phyloP scores from a whole-genome alignment of 2,329 filamentous ascomycete genomes.

The Cladosporium sp. region DNA sequence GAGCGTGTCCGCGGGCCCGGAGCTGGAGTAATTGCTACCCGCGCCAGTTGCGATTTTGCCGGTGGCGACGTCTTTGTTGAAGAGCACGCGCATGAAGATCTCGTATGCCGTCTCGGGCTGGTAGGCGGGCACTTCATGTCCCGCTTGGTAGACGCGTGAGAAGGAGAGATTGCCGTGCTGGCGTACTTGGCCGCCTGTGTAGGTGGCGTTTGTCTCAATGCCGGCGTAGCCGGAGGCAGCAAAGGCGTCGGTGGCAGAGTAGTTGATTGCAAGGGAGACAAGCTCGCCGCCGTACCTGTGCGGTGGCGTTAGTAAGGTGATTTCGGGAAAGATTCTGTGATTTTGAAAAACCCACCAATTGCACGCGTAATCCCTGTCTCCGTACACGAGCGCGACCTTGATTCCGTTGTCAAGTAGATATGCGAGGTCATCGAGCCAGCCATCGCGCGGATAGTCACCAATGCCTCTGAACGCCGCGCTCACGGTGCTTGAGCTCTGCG shows the following conservation, averaged over 20 bases:
- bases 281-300: constrained; percentile 27
- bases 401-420: constrained; percentile 38
- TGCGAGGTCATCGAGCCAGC: constrained; percentile 34
- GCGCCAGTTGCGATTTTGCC: constrained; percentile 20
- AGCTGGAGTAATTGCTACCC: not conserved
- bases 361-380: constrained; percentile 53
- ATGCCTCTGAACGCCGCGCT: constrained; percentile 25
- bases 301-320: not conserved
- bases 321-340: too few species aligned
- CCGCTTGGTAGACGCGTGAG: constrained; percentile 44
- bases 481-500: constrained; percentile 37
- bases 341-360: constrained; percentile 21
- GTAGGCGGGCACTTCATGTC: constrained; percentile 39
- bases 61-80: constrained; percentile 31
- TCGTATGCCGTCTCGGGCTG: constrained; percentile 34
- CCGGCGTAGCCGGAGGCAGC: constrained; percentile 43
- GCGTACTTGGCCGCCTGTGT: constrained; percentile 25
- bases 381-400: constrained; percentile 64
- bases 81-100: constrained; percentile 33
- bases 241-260: constrained; percentile 40
- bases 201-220: constrained; percentile 17
- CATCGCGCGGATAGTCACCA: constrained; percentile 38
- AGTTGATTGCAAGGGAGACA: constrained; percentile 36
- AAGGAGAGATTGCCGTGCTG: constrained; percentile 38
- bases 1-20: constrained; percentile 9